Evolutionary conservation across 1,284 basidiomycete species (phyloP), one percentile per base, ranked within the genome.

Genomic region (Sporisorium exsertum): DNA sequence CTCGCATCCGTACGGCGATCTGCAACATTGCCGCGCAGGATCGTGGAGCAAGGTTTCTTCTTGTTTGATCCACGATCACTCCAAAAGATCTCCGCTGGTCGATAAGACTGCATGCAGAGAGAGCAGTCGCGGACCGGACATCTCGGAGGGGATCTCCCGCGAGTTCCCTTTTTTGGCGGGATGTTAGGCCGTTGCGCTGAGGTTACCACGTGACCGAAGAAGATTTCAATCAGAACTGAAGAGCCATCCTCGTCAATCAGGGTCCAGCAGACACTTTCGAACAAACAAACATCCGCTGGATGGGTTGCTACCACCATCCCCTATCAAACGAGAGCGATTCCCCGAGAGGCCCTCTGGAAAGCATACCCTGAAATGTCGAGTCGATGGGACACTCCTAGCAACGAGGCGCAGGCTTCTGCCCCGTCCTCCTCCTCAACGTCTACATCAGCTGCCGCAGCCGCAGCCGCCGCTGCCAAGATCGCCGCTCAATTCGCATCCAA

Each of bases 381-480:
- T 43, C 64, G 70, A 13, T 72, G 70, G 70, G 70, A 72, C 24
- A 61, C 27, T 20, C 54, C 53, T 29, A 61, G 43, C 42, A 57
- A 45, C 8, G 42, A 57, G 13, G 66, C 60, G 7, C 74, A 68
- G 40, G 62, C 70, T n/a, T 62, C 73, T 6, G 52, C 67, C 27
- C 70, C 75, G 16, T 60, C 67, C 24, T 72, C 69, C 27, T 42
- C 61, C 43, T 43, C 58, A 3, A 43, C 54, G 33, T 42, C 65
- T 15, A 43, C 51, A 3, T 53, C 51, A 16, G 59, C 63, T 26
- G 62, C 62, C 5, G 54, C 68, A 10, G 27, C 29, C 1, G 72
- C 77, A 0, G 79, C 79, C 3, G 81, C 81, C 10, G 81, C 80
- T 10, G 82, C 82, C 51, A 75, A 72, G 60, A 83, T 84, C 22